phyloP scores from a whole-genome alignment of 768 basidiomycete species.

The Boletus tylopilopsis region DNA sequence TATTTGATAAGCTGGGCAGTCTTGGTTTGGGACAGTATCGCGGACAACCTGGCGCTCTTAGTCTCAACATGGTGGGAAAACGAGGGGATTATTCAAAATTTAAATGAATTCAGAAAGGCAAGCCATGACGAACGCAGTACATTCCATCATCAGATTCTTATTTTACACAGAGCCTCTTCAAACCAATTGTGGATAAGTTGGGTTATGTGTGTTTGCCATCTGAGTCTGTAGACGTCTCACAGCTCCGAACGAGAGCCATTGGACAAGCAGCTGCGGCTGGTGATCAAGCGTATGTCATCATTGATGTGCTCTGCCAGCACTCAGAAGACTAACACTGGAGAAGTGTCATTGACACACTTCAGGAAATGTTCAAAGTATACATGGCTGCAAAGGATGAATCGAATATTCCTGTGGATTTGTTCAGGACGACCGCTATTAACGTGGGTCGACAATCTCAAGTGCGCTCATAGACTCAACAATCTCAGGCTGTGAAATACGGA shows the following conservation, averaged over 20 bases:
- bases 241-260: slow-evolving; percentile 75
- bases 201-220: slow-evolving; percentile 69
- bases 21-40: slow-evolving; percentile 77
- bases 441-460: slow-evolving; percentile 34
- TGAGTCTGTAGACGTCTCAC: slow-evolving; percentile 66
- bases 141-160: background rate
- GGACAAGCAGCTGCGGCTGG: slow-evolving; percentile 46
- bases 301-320: background rate
- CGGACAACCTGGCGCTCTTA: slow-evolving; percentile 50
- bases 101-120: slow-evolving; percentile 63
- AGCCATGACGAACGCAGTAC: too few species aligned
- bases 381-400: slow-evolving; percentile 71
- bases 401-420: slow-evolving; percentile 76
- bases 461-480: slow-evolving; percentile 4
- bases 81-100: slow-evolving; percentile 42
- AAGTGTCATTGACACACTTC: slow-evolving; percentile 74
- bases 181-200: slow-evolving; percentile 71
- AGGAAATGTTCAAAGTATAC: slow-evolving; percentile 66
- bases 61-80: slow-evolving; percentile 83
- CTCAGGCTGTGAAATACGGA: slow-evolving; percentile 68
- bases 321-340: background rate
- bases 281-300: slow-evolving; percentile 35
- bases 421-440: slow-evolving; percentile 47
- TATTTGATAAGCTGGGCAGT: slow-evolving; percentile 39
- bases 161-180: slow-evolving; percentile 52